A percentile compares a stretch with the other conserved stretches of the same genome.
These are phyloP conservation scores for Colletotrichum siamense DNA, from an alignment of 2,329 filamentous ascomycete species.

Conservation along the genomic window DNA sequence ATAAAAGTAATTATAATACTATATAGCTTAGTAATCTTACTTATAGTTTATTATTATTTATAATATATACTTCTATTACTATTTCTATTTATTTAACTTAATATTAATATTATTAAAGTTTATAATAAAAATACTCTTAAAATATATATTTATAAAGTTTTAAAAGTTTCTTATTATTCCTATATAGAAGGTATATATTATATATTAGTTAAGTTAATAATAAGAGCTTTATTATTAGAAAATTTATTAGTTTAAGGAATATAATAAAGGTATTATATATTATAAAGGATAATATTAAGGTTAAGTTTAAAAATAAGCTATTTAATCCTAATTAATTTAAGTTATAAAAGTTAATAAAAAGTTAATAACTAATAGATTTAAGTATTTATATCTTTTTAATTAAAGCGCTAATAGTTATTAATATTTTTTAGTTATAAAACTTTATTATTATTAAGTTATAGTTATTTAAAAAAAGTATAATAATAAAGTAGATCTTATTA, in stretches of 20 bases:
- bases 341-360: background rate
- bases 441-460: too few species aligned
- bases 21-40: background rate
- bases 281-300: background rate
- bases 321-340: background rate
- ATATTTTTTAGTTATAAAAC: too few species aligned
- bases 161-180: background rate
- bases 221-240: too few species aligned
- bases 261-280: background rate
- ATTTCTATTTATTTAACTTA: background rate
- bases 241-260: fast-evolving
- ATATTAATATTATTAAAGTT: background rate
- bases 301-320: background rate
- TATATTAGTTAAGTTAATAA: background rate
- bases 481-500: fast-evolving
- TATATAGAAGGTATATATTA: background rate
- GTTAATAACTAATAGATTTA: too few species aligned
- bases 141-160: background rate
- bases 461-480: too few species aligned
- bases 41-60: background rate
- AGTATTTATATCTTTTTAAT: too few species aligned
- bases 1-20: background rate
- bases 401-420: too few species aligned
- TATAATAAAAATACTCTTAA: background rate
- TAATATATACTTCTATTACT: background rate